phyloP scores from a whole-genome alignment of 805 yeast species.

The Sugiyamaella lignohabitans region DNA sequence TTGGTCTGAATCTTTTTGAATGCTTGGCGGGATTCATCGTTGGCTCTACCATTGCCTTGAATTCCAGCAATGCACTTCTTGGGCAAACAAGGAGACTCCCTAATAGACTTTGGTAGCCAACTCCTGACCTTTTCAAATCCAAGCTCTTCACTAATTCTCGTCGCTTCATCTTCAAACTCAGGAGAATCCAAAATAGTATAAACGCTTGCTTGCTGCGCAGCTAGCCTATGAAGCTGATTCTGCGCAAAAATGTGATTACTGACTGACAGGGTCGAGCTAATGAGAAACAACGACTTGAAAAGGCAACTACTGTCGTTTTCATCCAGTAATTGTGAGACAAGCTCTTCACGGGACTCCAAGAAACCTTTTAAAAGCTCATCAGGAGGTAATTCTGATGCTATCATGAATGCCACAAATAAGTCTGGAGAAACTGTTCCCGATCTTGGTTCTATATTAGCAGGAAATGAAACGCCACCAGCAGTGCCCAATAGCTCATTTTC shows the following conservation, averaged over 20 bases:
- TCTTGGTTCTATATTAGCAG: too few species aligned
- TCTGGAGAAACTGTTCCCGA: too few species aligned
- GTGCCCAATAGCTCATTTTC: background rate
- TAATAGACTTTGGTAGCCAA: constrained; percentile 18
- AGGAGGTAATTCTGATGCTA: constrained; percentile 15
- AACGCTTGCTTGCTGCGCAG: constrained; percentile 12
- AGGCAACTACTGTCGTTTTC: background rate
- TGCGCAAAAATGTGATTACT: constrained; percentile 14
- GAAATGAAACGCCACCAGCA: background rate
- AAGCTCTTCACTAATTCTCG: constrained; percentile 12
- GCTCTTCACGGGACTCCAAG: background rate
- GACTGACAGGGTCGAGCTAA: constrained; percentile 12
- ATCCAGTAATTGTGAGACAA: background rate
- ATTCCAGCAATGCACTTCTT: constrained; percentile 6
- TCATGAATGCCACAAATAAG: constrained; percentile 21
- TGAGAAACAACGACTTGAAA: constrained; percentile 6
- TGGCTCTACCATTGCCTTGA: constrained; percentile 3
- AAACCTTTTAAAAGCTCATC: constrained; percentile 4
- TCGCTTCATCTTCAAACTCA: constrained; percentile 14
- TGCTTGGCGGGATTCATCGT: background rate
- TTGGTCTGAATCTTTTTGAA: background rate
- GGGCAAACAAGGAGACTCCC: constrained; percentile 13
- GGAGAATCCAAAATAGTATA: constrained; percentile 15
- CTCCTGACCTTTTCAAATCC: constrained; percentile 6
- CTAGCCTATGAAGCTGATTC: constrained; percentile 13